Evolutionary conservation across 2,329 filamentous ascomycete genomes (phyloP).

Genomic region (Gremmenia infestans): DNA sequence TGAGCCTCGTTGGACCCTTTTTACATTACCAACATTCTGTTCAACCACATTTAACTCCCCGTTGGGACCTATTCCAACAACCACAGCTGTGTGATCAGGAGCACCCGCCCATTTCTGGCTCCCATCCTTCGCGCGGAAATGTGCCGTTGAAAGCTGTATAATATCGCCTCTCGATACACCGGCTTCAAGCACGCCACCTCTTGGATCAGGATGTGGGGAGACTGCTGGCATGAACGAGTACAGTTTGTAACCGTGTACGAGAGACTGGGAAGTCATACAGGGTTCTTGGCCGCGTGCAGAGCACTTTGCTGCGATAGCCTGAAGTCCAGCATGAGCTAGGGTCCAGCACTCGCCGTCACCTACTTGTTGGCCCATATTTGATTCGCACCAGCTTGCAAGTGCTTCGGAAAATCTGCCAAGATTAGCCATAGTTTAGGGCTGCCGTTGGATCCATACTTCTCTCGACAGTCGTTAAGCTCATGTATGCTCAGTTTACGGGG

Average conservation of each 20-base stretch:
- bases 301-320: conserved; percentile 22
- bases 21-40: conserved; percentile 32
- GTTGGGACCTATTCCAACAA: conserved; percentile 26
- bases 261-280: conserved; percentile 29
- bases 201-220: conserved; percentile 15
- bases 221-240: conserved; percentile 26
- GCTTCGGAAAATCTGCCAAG: conserved; percentile 26
- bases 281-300: conserved; percentile 24
- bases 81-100: conserved; percentile 33
- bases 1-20: conserved; percentile 25
- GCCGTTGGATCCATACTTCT: conserved; percentile 7
- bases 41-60: conserved; percentile 29
- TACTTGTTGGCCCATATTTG: conserved; percentile 29
- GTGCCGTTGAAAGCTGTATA: conserved; percentile 30
- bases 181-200: conserved; percentile 22
- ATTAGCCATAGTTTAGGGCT: not conserved
- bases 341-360: conserved; percentile 38
- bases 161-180: conserved; percentile 33
- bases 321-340: conserved; percentile 30
- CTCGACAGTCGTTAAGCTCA: conserved; percentile 20
- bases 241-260: conserved; percentile 32
- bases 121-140: conserved; percentile 27
- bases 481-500: conserved; percentile 20
- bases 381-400: conserved; percentile 31
- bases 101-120: conserved; percentile 27